Base-by-base conservation (phyloP, 2,329 filamentous ascomycete genomes). In the Monosporascus sp. region DNA sequence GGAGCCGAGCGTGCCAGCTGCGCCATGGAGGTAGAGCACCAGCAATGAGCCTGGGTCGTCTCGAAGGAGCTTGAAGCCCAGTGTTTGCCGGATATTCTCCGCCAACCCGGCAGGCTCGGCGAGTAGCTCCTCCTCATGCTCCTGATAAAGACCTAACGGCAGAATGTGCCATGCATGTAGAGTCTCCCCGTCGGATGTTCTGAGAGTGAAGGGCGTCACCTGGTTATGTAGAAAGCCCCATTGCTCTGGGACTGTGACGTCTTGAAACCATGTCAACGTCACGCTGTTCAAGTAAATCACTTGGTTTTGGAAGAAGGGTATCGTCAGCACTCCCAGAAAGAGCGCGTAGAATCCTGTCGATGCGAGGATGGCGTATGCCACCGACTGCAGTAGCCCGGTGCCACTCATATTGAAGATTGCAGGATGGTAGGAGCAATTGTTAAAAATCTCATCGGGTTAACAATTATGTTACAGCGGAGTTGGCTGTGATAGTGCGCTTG, bases 121-220 rank as follows among this genome's bases (percentile, higher is more conserved):
- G 5, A 70, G 31, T 2, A 81, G 69, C 15, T 66, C 58, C 18
- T 75, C 65, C 61, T 87, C 82, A 61, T 89, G 75, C 54, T 81
- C 72, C 2, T 76, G 73, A 65, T 89, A 90, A 1, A 88, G 70
- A 54, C 81, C 81, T 1, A 88, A 67, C 0, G 88, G 88, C n/a
- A 90, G 72, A 43, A 92, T 77, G 66, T 91, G 88, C 88, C 88
- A 92, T 43, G 85, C 86, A 62, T 88, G 88, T 3, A 92, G 70
- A 0, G 72, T 81, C 65, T 88, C 83, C 37, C 82, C 78, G 65
- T 91, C 88, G 0, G 78, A 71, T 0, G 87, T 90, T 3, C 68
- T 69, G 39, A 91, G 69, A 49, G 79, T 81, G 65, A 92, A 91
- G 0, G 88, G 85, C 17, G 85, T 86, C 2, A 89, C 82, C 70